These are phyloP conservation scores for Citrus hindsii DNA, from an alignment of 345 rosid genomes.

Conservation along the genomic window DNA sequence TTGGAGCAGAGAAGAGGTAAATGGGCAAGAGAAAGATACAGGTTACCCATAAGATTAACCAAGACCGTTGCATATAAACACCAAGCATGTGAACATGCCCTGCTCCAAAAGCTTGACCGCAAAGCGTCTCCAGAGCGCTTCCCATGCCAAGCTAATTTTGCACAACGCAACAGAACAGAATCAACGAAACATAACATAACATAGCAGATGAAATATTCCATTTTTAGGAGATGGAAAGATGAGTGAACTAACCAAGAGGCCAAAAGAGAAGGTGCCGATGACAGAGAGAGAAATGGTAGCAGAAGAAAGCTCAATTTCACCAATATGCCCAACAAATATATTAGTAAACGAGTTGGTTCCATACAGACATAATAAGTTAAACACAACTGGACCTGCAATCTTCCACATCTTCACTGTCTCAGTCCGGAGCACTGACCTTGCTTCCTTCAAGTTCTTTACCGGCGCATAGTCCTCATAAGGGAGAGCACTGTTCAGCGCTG, in stretches of 20 bases:
- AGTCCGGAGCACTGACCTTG: constrained; percentile 32
- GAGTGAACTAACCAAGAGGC: constrained; percentile 49
- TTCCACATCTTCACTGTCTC: constrained; percentile 62
- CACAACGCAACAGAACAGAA: background rate
- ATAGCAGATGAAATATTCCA: background rate
- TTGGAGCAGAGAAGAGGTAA: constrained; percentile 61
- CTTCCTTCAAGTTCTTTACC: constrained; percentile 36
- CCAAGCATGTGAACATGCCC: constrained; percentile 76
- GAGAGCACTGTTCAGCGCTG: constrained; percentile 27
- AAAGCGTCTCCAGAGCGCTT: constrained; percentile 84
- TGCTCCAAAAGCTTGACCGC: constrained; percentile 91
- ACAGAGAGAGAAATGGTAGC: constrained; percentile 62
- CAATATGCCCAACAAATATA: constrained; percentile 66
- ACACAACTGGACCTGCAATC: constrained; percentile 56
- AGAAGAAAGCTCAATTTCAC: constrained; percentile 66
- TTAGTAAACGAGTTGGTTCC: constrained; percentile 52
- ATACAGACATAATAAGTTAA: constrained; percentile 46
- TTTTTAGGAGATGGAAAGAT: background rate
- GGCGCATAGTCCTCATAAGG: constrained; percentile 41
- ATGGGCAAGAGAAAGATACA: constrained; percentile 51
- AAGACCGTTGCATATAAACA: constrained; percentile 77
- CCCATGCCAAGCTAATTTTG: constrained; percentile 77
- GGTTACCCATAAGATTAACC: constrained; percentile 48
- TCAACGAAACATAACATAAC: background rate
- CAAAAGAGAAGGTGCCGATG: constrained; percentile 67